These are phyloP conservation scores for Morella rubra DNA, from an alignment of 306 rosid species.

Conservation along the genomic window DNA sequence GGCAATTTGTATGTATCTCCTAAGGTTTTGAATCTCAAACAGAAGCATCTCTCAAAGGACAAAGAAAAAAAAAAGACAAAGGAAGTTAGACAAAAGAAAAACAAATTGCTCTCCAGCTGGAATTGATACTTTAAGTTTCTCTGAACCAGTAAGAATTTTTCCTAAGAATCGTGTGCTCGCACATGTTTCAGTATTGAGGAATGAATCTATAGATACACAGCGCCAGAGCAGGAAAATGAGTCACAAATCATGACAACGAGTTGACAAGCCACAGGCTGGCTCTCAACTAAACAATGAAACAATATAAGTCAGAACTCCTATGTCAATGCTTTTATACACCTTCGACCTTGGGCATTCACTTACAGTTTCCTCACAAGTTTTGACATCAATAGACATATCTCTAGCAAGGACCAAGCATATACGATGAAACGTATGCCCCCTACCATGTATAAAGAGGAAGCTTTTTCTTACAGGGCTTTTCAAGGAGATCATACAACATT, in stretches of 20 bases:
- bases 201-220: too few relatives aligned
- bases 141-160: neutral
- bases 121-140: neutral
- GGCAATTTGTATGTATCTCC: neutral
- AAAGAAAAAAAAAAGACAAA: neutral
- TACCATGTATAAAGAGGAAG: neutral
- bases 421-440: neutral
- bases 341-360: neutral
- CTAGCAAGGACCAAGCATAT: neutral
- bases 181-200: too few relatives aligned
- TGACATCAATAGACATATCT: neutral
- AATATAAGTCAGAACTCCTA: neutral
- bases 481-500: neutral
- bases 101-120: neutral
- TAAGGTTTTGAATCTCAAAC: neutral
- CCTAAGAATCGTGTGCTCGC: too few relatives aligned
- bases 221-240: too few relatives aligned
- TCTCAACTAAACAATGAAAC: too few relatives aligned
- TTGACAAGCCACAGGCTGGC: too few relatives aligned
- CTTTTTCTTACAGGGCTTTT: neutral
- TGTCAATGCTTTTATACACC: neutral
- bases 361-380: neutral
- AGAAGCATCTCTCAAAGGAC: neutral
- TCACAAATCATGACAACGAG: too few relatives aligned
- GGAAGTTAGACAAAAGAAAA: neutral